Evolutionary conservation across 257 asterid species (phyloP).

Genomic region (Lantana camara): DNA sequence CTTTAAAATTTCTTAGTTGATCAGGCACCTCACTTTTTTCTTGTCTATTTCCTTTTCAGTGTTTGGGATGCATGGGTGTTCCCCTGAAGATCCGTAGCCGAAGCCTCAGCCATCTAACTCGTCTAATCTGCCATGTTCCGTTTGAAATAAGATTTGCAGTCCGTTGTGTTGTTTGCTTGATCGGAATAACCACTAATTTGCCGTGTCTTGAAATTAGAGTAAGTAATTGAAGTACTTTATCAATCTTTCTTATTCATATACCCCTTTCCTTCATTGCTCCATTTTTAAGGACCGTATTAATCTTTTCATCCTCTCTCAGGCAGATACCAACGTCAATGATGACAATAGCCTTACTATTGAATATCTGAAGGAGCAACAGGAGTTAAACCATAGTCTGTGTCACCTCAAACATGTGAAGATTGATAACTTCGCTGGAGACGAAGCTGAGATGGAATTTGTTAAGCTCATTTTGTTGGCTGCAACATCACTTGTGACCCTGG

Average conservation of each 20-base stretch:
- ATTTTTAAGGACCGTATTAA: neutral
- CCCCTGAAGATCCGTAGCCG: no score
- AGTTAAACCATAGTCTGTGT: neutral
- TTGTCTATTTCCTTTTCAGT: neutral
- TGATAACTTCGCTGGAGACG: neutral
- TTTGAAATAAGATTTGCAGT: neutral
- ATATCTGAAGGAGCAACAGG: neutral
- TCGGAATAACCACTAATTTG: slow-evolving; percentile 1
- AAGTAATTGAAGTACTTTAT: neutral
- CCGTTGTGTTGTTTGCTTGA: neutral
- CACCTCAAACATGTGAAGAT: neutral
- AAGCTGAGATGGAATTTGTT: neutral
- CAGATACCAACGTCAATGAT: neutral
- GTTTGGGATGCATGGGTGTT: no score
- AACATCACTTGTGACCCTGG: no score
- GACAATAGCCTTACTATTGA: neutral
- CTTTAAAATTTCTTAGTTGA: neutral
- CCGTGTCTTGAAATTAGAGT: neutral
- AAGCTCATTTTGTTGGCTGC: neutral
- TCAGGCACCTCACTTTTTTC: neutral
- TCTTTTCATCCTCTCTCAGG: neutral
- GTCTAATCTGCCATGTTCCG: neutral
- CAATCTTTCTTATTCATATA: no score
- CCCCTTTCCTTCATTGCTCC: neutral
- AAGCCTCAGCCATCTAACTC: neutral